Evolutionary conservation across 495 filamentous ascomycete genomes (phyloP).

Genomic region (Viridothelium virens): DNA sequence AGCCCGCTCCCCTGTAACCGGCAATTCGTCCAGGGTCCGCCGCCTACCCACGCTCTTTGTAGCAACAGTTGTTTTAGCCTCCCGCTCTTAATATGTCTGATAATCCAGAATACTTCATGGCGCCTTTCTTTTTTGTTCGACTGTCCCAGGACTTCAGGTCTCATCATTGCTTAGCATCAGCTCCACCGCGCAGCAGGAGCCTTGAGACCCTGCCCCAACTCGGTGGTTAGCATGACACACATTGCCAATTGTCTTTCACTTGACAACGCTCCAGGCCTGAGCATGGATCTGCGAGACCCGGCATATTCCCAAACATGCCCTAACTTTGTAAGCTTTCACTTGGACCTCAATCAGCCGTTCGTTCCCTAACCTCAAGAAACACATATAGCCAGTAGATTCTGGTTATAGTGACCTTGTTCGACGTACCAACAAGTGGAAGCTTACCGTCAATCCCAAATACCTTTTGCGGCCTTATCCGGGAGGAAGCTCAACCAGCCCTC

Average conservation of each 20-base stretch:
- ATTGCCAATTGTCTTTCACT: constrained; percentile 7
- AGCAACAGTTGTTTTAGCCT: constrained; percentile 12
- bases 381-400: constrained; percentile 8
- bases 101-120: constrained; percentile 8
- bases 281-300: background rate
- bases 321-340: background rate
- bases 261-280: background rate
- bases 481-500: background rate
- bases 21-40: background rate
- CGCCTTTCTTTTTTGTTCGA: background rate
- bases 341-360: background rate
- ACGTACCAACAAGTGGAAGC: constrained; percentile 6
- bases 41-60: constrained; percentile 4
- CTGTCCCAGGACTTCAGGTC: background rate
- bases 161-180: constrained; percentile 11
- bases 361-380: constrained; percentile 3
- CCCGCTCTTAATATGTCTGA: constrained; percentile 9
- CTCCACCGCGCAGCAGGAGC: constrained; percentile 6
- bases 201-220: background rate
- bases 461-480: background rate
- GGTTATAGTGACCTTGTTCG: constrained; percentile 7
- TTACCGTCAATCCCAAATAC: background rate
- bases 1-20: background rate
- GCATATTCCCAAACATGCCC: constrained; percentile 4
- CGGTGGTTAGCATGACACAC: constrained; percentile 3